Evolutionary conservation across 805 yeast species (phyloP).

Genomic region (Lachancea waltii): DNA sequence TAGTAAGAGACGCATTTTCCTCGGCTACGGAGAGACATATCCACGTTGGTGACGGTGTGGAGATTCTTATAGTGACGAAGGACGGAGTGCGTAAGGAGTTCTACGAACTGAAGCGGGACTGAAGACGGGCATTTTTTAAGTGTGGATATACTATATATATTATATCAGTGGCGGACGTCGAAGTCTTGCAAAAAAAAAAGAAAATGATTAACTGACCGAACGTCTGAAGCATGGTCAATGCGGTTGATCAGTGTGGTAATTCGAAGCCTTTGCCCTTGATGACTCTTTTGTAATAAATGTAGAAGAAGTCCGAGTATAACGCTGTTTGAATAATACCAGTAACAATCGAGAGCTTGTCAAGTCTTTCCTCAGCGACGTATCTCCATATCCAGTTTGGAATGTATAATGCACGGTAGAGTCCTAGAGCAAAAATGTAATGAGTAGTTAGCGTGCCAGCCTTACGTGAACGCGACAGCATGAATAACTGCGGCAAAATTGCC

Average conservation of each 20-base stretch:
- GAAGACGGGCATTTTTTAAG: slow-evolving; percentile 3
- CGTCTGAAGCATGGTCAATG: too few species aligned
- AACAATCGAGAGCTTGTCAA: slow-evolving; percentile 63
- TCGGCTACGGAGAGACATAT: slow-evolving; percentile 98
- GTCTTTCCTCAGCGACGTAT: slow-evolving; percentile 43
- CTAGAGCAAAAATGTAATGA: slow-evolving; percentile 91
- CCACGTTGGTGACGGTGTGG: slow-evolving; percentile 95
- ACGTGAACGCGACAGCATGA: slow-evolving; percentile 82
- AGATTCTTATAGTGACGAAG: slow-evolving; percentile 83
- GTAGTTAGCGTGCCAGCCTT: slow-evolving; percentile 81
- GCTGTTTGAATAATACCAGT: slow-evolving; percentile 85
- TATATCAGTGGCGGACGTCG: not conserved
- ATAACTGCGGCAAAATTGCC: slow-evolving; percentile 89
- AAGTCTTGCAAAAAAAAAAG: too few species aligned
- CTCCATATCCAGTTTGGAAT: slow-evolving; percentile 95
- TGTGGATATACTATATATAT: slow-evolving; percentile 1
- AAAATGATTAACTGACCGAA: too few species aligned
- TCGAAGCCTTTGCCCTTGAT: slow-evolving; percentile 72
- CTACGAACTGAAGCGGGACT: slow-evolving; percentile 85
- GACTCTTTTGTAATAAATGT: slow-evolving; percentile 77
- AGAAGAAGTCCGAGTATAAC: slow-evolving; percentile 92
- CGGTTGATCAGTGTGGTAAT: slow-evolving; percentile 42
- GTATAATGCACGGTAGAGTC: slow-evolving; percentile 81
- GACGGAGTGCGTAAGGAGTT: slow-evolving; percentile 84
- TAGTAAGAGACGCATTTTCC: slow-evolving; percentile 89